These are phyloP conservation scores for Neoboletus subvelutipes DNA, from an alignment of 768 basidiomycete species.

Conservation along the genomic window DNA sequence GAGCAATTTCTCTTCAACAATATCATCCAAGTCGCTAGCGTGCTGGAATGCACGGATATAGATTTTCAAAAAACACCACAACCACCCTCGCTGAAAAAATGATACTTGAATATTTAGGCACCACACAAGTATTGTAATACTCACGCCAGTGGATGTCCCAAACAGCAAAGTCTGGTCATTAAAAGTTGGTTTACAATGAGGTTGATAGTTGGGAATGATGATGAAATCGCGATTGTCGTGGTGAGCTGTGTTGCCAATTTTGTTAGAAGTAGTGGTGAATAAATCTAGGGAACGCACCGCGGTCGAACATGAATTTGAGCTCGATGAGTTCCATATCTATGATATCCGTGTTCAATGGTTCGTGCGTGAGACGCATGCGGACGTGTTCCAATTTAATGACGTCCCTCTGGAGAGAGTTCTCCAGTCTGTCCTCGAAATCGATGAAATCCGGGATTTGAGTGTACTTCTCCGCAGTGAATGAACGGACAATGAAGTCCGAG, in stretches of 20 bases:
- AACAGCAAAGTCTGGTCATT: conserved; percentile 71
- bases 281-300: conserved; percentile 44
- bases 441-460: conserved; percentile 90
- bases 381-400: conserved; percentile 81
- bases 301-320: conserved; percentile 78
- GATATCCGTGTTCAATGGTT: conserved; percentile 65
- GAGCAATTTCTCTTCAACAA: conserved; percentile 76
- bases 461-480: conserved; percentile 79
- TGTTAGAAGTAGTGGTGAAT: conserved; percentile 4
- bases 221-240: conserved; percentile 86
- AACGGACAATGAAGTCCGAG: conserved; percentile 75
- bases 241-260: conserved; percentile 48
- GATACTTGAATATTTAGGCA: not conserved
- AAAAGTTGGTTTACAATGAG: conserved; percentile 47
- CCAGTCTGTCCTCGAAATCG: conserved; percentile 73
- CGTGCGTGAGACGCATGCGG: conserved; percentile 78
- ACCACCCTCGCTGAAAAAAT: conserved; percentile 61
- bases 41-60: conserved; percentile 79
- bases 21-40: conserved; percentile 78
- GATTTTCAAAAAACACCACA: conserved; percentile 66
- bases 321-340: conserved; percentile 84
- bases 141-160: conserved; percentile 59
- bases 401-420: conserved; percentile 84
- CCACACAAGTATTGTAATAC: conserved; percentile 23
- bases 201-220: conserved; percentile 79